Conservation (phyloP, 208 protist species). For the Crithidia brevicula region DNA sequence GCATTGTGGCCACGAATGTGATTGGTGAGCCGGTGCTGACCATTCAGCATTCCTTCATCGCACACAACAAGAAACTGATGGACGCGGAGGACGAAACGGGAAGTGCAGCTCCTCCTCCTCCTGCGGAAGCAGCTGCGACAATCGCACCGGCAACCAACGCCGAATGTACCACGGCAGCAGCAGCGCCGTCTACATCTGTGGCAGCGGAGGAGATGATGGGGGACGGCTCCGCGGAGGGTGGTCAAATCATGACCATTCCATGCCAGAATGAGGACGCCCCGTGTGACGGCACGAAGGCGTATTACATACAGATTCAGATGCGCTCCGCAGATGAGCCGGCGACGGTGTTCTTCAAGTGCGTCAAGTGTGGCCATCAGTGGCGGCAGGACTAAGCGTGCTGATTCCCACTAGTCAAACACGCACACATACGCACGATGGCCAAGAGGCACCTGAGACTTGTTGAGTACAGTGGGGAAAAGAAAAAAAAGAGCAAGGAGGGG, state of each 20-base stretch:
- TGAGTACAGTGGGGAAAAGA: no score
- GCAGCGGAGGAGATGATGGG: constrained; percentile 2
- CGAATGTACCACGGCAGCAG: background rate
- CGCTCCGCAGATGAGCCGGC: constrained; percentile 98
- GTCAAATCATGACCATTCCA: constrained; percentile 81
- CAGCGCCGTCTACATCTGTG: background rate
- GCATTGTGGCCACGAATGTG: constrained; percentile 54
- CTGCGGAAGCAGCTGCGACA: background rate
- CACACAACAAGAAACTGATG: constrained; percentile 51
- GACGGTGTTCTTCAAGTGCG: constrained; percentile 97
- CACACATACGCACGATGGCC: no score
- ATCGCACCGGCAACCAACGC: background rate
- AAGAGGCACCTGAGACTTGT: no score
- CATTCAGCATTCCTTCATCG: constrained; percentile 60
- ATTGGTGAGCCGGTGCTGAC: constrained; percentile 51
- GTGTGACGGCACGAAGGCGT: constrained; percentile 89
- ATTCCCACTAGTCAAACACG: no score
- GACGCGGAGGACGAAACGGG: constrained; percentile 37
- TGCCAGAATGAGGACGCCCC: constrained; percentile 78
- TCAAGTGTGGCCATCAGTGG: constrained; percentile 95
- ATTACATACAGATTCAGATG: constrained; percentile 97
- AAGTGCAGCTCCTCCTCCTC: background rate
- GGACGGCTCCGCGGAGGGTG: constrained; percentile 53
- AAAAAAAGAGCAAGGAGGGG: no score
- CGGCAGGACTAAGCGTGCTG: constrained; percentile 60